Evolutionary conservation across 139 green algal species (phyloP), one percentile per base, ranked within the genome.

Genomic region (Chlamydomonas sp.): DNA sequence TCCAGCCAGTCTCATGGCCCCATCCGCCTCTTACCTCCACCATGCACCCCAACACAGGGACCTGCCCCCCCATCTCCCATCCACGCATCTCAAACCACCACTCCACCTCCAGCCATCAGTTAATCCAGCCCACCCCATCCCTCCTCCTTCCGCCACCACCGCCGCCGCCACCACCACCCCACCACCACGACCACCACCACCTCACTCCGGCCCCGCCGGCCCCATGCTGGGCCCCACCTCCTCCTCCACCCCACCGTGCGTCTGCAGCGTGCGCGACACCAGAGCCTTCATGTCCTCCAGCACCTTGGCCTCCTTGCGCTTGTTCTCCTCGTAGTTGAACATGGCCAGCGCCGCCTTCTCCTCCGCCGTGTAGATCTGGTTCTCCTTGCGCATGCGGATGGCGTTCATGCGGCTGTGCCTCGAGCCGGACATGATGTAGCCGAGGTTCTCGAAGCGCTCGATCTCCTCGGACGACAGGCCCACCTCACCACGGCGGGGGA

Each of bases 271-370:
- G 61, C 82, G 71, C 60, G n/a, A 57, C 8, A 99, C 97, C 63
- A 99, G 91, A 16, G 64, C 73, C 87, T 96, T 93, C 93, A 99
- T 96, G 85, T 98, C 96, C 71, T 95, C 92, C 89, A 99, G 85
- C 31, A 99, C 95, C 91, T 97, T 95, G 5, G 95, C 87, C 93
- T 99, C 98, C 90, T 98, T 98, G 66, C 90, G 82, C 92, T 98
- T 97, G 88, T 98, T 98, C 92, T 99, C 98, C 92, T 99, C 98
- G 87, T 97, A 98, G 93, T 99, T 99, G 91, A 98, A 97, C 96
- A 99, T 98, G 4, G 98, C 98, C 89, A 99, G 93, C 59, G 98
- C 98, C 17, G 97, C 94, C 92, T 99, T 99, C 91, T 99, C 98
- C 90, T 99, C 98, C 0, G 98, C 98, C 0, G 90, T 98, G 94